Percentiles rank a stretch among this genome's conserved stretches.
These are phyloP conservation scores for Abrus precatorius DNA, from an alignment of 306 rosid genomes.

Conservation along the genomic window DNA sequence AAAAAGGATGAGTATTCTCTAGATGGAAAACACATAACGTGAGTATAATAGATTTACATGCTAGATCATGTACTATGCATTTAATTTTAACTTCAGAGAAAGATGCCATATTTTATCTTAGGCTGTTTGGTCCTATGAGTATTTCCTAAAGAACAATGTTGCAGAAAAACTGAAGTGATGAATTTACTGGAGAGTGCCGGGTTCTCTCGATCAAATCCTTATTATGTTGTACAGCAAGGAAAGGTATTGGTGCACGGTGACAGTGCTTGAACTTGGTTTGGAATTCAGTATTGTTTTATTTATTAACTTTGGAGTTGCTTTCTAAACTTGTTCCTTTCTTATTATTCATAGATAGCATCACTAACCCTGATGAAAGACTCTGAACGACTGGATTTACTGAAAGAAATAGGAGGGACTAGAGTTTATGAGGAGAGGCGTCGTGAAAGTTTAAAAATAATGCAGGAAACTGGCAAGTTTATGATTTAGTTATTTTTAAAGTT, in stretches of 20 bases:
- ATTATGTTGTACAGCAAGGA: constrained; percentile 99
- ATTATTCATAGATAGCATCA: constrained; percentile 76
- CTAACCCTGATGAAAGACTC: constrained; percentile 97
- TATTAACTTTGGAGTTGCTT: constrained; percentile 25
- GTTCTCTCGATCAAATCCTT: constrained; percentile 98
- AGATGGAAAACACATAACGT: constrained; percentile 98
- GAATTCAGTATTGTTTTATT: constrained; percentile 36
- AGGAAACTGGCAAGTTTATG: constrained; percentile 80
- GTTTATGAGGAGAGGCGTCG: constrained; percentile 98
- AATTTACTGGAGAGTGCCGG: constrained; percentile 99
- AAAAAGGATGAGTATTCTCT: constrained; percentile 95
- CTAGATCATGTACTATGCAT: constrained; percentile 4
- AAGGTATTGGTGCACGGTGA: constrained; percentile 63
- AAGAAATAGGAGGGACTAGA: constrained; percentile 98
- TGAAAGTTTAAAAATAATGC: constrained; percentile 98
- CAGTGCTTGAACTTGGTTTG: constrained; percentile 42
- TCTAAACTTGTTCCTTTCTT: constrained; percentile 10
- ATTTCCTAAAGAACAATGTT: constrained; percentile 39
- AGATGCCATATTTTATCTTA: constrained; percentile 10
- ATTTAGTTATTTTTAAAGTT: constrained; percentile 17
- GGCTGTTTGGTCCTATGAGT: constrained; percentile 23
- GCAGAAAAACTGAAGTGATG: constrained; percentile 98
- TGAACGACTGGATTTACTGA: constrained; percentile 90
- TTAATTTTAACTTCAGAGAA: not conserved
- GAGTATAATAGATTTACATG: constrained; percentile 51